phyloP scores from a whole-genome alignment of 345 rosid genomes.

The Salix caprea region DNA sequence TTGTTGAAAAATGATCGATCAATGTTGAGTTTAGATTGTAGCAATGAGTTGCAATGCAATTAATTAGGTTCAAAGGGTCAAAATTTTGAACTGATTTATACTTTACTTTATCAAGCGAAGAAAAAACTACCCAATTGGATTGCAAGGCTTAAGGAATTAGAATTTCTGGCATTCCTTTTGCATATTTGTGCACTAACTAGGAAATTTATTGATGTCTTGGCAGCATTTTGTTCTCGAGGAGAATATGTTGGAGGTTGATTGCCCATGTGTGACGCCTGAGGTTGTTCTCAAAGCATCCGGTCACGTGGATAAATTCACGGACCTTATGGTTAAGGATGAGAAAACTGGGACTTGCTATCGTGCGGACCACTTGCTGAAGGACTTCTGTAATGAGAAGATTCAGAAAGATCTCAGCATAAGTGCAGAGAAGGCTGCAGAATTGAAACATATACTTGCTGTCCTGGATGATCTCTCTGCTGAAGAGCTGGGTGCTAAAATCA shows the following conservation, averaged over 20 bases:
- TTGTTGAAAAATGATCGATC: neutral
- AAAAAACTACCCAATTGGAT: neutral
- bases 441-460: conserved; percentile 69
- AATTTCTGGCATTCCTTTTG: neutral
- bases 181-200: neutral
- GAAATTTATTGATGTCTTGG: neutral
- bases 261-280: conserved; percentile 96
- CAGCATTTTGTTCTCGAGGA: conserved; percentile 94
- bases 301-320: conserved; percentile 94
- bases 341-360: conserved; percentile 77
- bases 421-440: conserved; percentile 73
- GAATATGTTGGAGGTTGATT: conserved; percentile 90
- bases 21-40: neutral
- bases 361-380: conserved; percentile 91
- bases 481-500: conserved; percentile 73
- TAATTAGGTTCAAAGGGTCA: neutral
- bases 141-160: neutral
- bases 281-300: conserved; percentile 92
- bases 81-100: neutral
- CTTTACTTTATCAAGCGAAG: neutral
- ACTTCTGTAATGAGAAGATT: conserved; percentile 76
- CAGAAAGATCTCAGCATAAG: conserved; percentile 70
- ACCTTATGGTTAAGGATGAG: conserved; percentile 95
- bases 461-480: conserved; percentile 79
- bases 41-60: neutral